Percentiles rank a stretch among this genome's conserved stretches.
These are phyloP conservation scores for Kwoniella sp. DNA, from an alignment of 768 basidiomycete species.

Conservation along the genomic window DNA sequence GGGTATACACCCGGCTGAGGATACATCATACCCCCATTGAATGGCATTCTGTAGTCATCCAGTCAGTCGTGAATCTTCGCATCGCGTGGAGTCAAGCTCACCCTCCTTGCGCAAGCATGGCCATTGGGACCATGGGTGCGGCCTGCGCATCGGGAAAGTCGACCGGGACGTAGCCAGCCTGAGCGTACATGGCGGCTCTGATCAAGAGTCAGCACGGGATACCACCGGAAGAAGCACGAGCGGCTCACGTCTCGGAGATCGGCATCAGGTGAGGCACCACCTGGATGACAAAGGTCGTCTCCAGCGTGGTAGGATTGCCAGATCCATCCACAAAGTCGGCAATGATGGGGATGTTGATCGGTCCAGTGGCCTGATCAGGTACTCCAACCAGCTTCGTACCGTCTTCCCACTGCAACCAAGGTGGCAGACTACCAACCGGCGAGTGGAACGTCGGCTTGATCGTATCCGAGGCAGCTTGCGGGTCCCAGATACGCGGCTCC, in stretches of 20 bases:
- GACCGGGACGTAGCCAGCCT: slow-evolving; percentile 10
- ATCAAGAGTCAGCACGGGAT: neutral
- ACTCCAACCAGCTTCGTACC: slow-evolving; percentile 65
- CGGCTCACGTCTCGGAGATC: slow-evolving; percentile 11
- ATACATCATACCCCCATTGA: neutral
- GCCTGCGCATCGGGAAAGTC: slow-evolving; percentile 17
- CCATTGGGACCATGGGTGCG: too few relatives aligned
- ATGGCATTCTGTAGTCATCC: neutral
- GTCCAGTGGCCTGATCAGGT: slow-evolving; percentile 70
- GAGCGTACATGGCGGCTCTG: slow-evolving; percentile 13
- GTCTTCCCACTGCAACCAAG: slow-evolving; percentile 87
- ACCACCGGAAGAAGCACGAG: too few relatives aligned
- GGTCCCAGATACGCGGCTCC: slow-evolving; percentile 94
- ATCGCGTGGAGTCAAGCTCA: neutral
- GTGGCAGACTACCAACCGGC: slow-evolving; percentile 62
- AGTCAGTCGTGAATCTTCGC: too few relatives aligned
- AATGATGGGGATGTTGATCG: slow-evolving; percentile 67
- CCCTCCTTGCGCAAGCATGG: too few relatives aligned
- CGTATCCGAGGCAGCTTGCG: slow-evolving; percentile 78
- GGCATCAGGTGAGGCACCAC: slow-evolving; percentile 16
- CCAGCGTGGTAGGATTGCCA: slow-evolving; percentile 14
- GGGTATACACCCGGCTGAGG: neutral
- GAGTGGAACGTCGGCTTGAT: slow-evolving; percentile 75
- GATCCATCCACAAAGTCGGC: slow-evolving; percentile 54
- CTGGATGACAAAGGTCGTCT: slow-evolving; percentile 17